phyloP scores from a whole-genome alignment of 192 early-diverging fungal species.

The Obelidium mucronatum region DNA sequence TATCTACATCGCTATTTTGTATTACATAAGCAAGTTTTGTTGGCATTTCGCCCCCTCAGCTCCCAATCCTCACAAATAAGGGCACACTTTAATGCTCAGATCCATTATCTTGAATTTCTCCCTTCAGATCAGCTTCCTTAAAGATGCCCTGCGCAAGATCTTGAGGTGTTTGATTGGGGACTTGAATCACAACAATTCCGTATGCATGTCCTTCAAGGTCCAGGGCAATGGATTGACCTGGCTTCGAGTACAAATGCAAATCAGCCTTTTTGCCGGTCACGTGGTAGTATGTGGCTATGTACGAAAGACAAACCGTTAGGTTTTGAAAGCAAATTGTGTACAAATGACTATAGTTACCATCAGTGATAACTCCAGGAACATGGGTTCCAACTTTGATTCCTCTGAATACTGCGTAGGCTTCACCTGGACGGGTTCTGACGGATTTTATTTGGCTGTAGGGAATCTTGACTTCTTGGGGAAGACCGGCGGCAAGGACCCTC shows the following conservation, averaged over 20 bases:
- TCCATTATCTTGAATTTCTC: too few species aligned
- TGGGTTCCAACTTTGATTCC: slow-evolving; percentile 5
- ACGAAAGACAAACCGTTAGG: neutral
- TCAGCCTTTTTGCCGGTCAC: neutral
- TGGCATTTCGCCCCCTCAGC: too few species aligned
- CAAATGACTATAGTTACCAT: neutral
- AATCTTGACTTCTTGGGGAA: neutral
- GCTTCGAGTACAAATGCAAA: neutral
- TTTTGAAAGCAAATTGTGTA: neutral
- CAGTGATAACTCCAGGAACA: slow-evolving; percentile 1
- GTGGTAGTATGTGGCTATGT: neutral
- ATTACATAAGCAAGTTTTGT: too few species aligned
- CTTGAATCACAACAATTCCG: neutral
- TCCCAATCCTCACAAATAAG: too few species aligned
- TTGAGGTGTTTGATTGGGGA: neutral
- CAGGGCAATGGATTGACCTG: neutral
- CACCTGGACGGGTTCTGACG: neutral
- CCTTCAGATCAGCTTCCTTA: neutral
- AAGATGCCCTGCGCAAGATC: neutral
- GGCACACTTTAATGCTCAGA: too few species aligned
- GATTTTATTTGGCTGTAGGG: neutral
- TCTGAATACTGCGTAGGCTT: neutral
- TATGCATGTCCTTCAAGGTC: neutral
- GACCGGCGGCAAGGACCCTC: neutral
- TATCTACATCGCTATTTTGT: too few species aligned